Conservation (phyloP, 2,329 filamentous ascomycete genomes). For the Dissoconium aciculare region DNA sequence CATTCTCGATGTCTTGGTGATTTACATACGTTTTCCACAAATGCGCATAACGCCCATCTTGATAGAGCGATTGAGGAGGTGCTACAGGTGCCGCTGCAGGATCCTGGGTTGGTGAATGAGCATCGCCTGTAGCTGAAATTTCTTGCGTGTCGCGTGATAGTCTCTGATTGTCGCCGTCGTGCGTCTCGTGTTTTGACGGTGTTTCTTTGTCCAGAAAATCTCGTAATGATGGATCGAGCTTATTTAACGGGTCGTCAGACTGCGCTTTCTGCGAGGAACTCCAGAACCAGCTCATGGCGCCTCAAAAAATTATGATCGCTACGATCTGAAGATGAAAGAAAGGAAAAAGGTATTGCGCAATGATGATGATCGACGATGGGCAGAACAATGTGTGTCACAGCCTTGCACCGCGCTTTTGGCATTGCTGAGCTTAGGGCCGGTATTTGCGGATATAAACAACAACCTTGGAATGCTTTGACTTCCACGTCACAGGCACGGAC, state of each 20-base stretch:
- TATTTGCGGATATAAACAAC: no score
- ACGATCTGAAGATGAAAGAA: no score
- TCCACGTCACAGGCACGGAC: no score
- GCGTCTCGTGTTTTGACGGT: conserved; percentile 53
- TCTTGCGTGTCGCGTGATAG: conserved; percentile 3
- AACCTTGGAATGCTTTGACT: no score
- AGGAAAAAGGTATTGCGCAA: no score
- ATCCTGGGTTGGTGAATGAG: conserved; percentile 6
- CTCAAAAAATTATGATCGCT: no score
- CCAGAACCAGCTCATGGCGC: conserved; percentile 53
- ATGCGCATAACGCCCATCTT: conserved; percentile 63
- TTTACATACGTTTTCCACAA: conserved; percentile 87
- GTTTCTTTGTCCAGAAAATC: conserved; percentile 76
- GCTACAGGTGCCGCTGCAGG: not conserved
- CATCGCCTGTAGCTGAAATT: conserved; percentile 17
- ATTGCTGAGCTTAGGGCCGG: no score
- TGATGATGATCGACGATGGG: no score
- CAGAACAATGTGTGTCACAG: no score
- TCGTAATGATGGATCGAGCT: conserved; percentile 68
- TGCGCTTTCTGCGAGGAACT: conserved; percentile 23
- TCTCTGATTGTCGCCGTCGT: no score
- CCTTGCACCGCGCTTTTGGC: no score
- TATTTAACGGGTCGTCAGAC: conserved; percentile 49
- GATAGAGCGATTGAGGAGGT: conserved; percentile 43
- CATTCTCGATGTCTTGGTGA: conserved; percentile 51